Evolutionary conservation across 352 stramenopile genomes (phyloP), one percentile per base, ranked within the genome.

Genomic region (Globisporangium yorkense): DNA sequence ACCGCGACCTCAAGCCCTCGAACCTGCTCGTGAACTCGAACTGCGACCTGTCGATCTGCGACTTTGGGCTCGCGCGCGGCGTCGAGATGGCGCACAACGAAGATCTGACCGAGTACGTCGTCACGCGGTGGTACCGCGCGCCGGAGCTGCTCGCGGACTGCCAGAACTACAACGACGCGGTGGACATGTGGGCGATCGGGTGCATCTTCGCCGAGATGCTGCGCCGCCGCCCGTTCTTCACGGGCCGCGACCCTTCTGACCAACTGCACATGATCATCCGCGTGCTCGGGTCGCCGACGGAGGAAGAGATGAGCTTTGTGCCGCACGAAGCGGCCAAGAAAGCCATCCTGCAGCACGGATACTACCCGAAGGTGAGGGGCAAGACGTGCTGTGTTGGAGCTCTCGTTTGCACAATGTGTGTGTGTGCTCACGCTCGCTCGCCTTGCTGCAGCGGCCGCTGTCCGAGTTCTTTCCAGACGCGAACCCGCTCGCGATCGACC

Each of bases 191-290:
- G 94, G 89, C 85, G 51, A 87, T 99, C 29, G 97, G 97, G 8
- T 99, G 97, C 71, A 99, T 99, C 72, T 99, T 99, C 69, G 97
- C 94, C 31, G 97, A 99, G 72, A 94, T 99, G 65, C 84, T 99
- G 47, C 78, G 84, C 31, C 83, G 97, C 50, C 98, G 98, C 54
- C 96, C 83, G 2, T 93, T 92, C 61, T 92, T 95, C 65, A 92
- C 80, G 10, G 85, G 85, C 3, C 61, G 79, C 33, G 80, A 95
- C 61, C 80, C 80, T n/a, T 88, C 81, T 20, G 81, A 95, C 56
- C 84, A 95, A 55, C 63, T 95, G 29, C 77, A 92, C 64, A 91
- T 88, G 71, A 95, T 95, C 57, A 84, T 92, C 51, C 78, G 80
- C 40, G 80, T 91, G 58, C 75, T 99, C 49, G 97, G 97, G 2